Base-by-base conservation (phyloP, 2,329 filamentous ascomycete genomes). In the Thelonectria olida region DNA sequence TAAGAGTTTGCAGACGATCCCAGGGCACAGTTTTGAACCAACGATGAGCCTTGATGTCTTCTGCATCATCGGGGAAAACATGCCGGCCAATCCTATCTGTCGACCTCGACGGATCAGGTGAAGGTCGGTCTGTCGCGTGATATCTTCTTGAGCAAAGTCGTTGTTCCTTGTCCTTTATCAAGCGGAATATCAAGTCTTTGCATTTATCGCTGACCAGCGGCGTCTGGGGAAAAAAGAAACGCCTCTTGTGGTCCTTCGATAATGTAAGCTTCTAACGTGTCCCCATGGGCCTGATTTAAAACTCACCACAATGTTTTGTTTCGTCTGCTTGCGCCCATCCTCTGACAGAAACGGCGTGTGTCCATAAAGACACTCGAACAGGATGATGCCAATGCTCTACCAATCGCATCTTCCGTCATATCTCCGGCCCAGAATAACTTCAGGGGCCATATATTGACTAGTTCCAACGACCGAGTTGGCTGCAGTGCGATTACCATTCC, bases 401-500 rank as follows among this genome's bases (percentile, higher is more conserved):
- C 87, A 98, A 78, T 98, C 95, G 78, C 95, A 98, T 72, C 95
- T 86, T 27, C 92, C 95, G 78, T 98, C 96, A 75, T 98, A 98
- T 36, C 85, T 80, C 49, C 93, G 86, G 25, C 94, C 92, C 66
- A 86, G 83, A 59, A 97, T 90, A 17, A 98, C 92, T 80, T 98
- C 96, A 2, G 95, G 95, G 1, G 96, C 95, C 96, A 97, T 98
- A 80, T 98, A 98, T 74, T 97, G 95, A 74, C 93, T 97, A 2
- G 96, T 98, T 2, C 95, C 95, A 10, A 98, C 95, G 1, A 97
- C 89, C 45, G 93, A 97, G 67, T 89, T 87, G 1, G 95, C 95
- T 31, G 92, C 85, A 31, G 86, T 86, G 38, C 93, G 88, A 67
- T 89, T 90, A 23, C 90, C 86, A 63, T 83, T 85, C 15, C 84